These are phyloP conservation scores for Brassica juncea DNA, from an alignment of 345 rosid species.

Conservation along the genomic window DNA sequence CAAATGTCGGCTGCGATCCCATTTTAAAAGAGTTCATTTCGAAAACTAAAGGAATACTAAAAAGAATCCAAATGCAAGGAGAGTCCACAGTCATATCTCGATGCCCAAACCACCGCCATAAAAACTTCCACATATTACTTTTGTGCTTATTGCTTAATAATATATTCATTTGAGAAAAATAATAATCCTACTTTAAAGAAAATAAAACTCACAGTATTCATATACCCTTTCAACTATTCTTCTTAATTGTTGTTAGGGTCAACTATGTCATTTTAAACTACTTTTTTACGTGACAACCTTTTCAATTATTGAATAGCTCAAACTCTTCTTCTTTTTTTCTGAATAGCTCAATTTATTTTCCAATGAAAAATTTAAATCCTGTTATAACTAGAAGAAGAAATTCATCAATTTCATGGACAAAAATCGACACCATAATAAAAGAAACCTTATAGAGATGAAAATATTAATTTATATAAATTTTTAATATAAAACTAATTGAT, in stretches of 20 bases:
- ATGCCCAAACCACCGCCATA: conserved; percentile 41
- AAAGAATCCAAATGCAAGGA: conserved; percentile 38
- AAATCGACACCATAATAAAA: neutral
- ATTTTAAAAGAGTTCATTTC: conserved; percentile 25
- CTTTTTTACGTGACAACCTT: neutral
- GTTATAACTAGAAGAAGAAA: neutral
- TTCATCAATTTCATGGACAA: neutral
- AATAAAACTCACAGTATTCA: neutral
- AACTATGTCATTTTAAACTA: neutral
- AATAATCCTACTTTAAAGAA: neutral
- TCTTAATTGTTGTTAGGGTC: conserved; percentile 6
- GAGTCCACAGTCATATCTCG: conserved; percentile 38
- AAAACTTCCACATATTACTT: conserved; percentile 28
- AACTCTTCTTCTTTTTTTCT: neutral
- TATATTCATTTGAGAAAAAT: neutral
- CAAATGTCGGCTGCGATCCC: conserved; percentile 32
- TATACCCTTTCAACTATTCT: neutral
- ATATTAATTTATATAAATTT: too few relatives aligned
- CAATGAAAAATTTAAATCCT: neutral
- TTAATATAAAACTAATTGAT: too few relatives aligned
- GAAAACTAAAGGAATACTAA: conserved; percentile 20
- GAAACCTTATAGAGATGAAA: neutral
- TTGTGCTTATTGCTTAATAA: neutral
- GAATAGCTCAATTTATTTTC: neutral
- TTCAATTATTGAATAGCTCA: neutral